Percentiles rank a stretch among this genome's conserved stretches.
phyloP scores from a whole-genome alignment of 2,329 filamentous ascomycete genomes.

The Paecilomyces formosus region DNA sequence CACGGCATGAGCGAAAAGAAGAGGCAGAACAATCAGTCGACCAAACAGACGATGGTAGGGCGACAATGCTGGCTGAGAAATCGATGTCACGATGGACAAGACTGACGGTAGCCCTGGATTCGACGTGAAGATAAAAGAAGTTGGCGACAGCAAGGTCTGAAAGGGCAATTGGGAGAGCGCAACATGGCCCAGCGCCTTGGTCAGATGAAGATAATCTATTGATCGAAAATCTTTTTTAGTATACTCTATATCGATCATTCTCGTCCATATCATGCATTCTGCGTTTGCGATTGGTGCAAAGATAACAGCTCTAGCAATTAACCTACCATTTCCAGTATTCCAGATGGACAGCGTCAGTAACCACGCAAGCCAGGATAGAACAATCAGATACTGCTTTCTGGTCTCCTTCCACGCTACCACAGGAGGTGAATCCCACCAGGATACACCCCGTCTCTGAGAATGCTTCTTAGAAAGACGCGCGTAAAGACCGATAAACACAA shows the following conservation, averaged over 20 bases:
- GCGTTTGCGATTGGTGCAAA: neutral
- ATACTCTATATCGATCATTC: conserved; percentile 3
- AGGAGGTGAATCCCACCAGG: conserved; percentile 42
- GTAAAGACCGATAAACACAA: conserved; percentile 33
- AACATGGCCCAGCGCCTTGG: conserved; percentile 54
- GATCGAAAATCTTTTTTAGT: neutral
- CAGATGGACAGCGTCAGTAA: conserved; percentile 43
- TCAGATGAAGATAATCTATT: conserved; percentile 56
- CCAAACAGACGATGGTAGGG: conserved; percentile 52
- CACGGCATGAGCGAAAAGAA: conserved; percentile 46
- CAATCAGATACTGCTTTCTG: conserved; percentile 44
- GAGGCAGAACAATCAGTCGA: conserved; percentile 42
- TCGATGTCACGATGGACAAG: conserved; percentile 44
- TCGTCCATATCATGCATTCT: neutral
- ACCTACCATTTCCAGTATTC: conserved; percentile 48
- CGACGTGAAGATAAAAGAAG: conserved; percentile 32
- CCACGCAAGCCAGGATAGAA: conserved; percentile 45
- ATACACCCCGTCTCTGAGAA: conserved; percentile 7
- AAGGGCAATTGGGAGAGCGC: conserved; percentile 53
- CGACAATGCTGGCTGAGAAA: conserved; percentile 51
- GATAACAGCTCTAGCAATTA: neutral
- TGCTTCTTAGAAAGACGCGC: conserved; percentile 6
- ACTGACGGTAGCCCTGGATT: conserved; percentile 41
- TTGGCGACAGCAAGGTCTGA: conserved; percentile 48
- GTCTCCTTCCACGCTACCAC: conserved; percentile 40